These are phyloP conservation scores for Aspergillus fructus DNA, from an alignment of 2,329 filamentous ascomycete genomes.

Conservation along the genomic window DNA sequence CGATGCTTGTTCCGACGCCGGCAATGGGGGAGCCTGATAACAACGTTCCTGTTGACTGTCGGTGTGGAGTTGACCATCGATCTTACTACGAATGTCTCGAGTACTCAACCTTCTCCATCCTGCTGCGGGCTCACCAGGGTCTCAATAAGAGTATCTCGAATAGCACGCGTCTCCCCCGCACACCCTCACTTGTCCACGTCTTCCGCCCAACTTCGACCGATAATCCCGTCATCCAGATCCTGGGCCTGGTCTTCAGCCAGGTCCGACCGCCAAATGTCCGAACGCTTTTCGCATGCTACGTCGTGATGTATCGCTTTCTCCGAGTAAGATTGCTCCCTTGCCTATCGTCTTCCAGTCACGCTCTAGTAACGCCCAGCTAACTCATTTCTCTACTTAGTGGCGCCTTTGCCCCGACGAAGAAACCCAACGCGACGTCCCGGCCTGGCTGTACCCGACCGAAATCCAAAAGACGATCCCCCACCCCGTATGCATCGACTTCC, in stretches of 20 bases:
- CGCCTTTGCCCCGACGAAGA: conserved; percentile 14
- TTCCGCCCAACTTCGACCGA: conserved; percentile 13
- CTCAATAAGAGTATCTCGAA: conserved; percentile 12
- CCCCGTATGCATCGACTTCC: conserved; percentile 13
- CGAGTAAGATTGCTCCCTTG: not conserved
- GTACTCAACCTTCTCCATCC: conserved; percentile 12
- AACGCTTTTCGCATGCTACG: conserved; percentile 10
- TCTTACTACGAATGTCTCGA: conserved; percentile 12
- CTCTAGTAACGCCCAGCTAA: not conserved
- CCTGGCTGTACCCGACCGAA: conserved; percentile 12
- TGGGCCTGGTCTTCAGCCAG: conserved; percentile 11
- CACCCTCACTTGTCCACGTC: conserved; percentile 9
- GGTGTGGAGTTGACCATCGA: conserved; percentile 11
- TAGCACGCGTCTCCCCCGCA: conserved; percentile 10
- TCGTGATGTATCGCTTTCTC: conserved; percentile 12
- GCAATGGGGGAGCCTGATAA: conserved; percentile 10
- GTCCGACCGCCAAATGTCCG: conserved; percentile 12
- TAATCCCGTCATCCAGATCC: conserved; percentile 13
- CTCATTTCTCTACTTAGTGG: not conserved
- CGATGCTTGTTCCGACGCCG: conserved; percentile 4
- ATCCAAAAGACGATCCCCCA: conserved; percentile 13
- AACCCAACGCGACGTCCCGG: conserved; percentile 12
- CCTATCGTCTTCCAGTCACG: not conserved
- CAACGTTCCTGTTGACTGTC: conserved; percentile 10
- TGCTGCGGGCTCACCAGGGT: conserved; percentile 9